A percentile compares a stretch with the other conserved stretches of the same genome.
Evolutionary conservation across 805 yeast genomes (phyloP).

Genomic region (Pichia sporocuriosa): DNA sequence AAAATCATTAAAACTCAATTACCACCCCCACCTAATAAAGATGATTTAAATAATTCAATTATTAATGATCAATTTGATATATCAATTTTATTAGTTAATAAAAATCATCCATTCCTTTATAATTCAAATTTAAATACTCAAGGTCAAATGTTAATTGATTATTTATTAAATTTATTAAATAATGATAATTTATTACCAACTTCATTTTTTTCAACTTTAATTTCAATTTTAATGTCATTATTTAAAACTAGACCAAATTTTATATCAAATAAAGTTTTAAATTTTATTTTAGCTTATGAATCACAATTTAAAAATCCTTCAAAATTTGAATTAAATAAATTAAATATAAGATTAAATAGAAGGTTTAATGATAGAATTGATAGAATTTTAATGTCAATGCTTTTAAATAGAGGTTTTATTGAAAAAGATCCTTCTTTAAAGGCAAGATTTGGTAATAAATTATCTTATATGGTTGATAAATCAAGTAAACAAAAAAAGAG

Average conservation of each 20-base stretch:
- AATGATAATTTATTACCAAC: slow-evolving; percentile 50
- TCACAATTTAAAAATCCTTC: slow-evolving; percentile 50
- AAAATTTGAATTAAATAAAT: slow-evolving; percentile 32
- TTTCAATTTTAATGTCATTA: slow-evolving; percentile 57
- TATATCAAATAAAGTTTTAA: slow-evolving; percentile 46
- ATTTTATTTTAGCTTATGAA: slow-evolving; percentile 55
- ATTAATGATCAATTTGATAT: slow-evolving; percentile 18
- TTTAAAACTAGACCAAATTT: slow-evolving; percentile 61
- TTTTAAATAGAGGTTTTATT: slow-evolving; percentile 29
- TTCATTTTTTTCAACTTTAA: slow-evolving; percentile 57
- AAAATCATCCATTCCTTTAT: slow-evolving; percentile 61
- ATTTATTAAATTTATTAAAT: slow-evolving; percentile 48
- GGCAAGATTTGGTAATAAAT: slow-evolving; percentile 29
- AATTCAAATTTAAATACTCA: slow-evolving; percentile 53
- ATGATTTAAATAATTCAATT: not conserved
- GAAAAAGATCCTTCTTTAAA: slow-evolving; percentile 27
- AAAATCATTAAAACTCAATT: slow-evolving; percentile 50
- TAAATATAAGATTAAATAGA: slow-evolving; percentile 26
- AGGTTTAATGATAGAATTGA: slow-evolving; percentile 33
- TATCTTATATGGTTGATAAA: slow-evolving; percentile 26
- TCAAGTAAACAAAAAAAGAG: slow-evolving; percentile 25
- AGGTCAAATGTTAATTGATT: slow-evolving; percentile 61
- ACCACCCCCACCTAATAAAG: slow-evolving; percentile 34
- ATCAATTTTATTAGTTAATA: slow-evolving; percentile 44
- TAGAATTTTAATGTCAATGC: slow-evolving; percentile 27